phyloP scores from a whole-genome alignment of 805 yeast species.

The Candida khao-thaluensis region DNA sequence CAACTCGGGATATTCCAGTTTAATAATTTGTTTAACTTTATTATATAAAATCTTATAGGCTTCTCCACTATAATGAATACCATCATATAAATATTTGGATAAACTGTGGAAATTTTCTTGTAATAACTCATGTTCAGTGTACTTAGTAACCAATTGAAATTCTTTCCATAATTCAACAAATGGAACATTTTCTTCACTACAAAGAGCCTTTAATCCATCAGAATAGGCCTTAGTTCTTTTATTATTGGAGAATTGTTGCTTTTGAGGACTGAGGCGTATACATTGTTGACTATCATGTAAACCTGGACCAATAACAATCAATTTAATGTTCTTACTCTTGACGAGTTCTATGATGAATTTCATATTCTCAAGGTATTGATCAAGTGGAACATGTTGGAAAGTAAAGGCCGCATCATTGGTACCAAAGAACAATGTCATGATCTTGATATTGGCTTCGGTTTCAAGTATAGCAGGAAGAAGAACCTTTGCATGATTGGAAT shows the following conservation, averaged over 20 bases:
- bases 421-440: constrained; percentile 70
- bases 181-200: constrained; percentile 49
- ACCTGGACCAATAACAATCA: constrained; percentile 64
- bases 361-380: constrained; percentile 49
- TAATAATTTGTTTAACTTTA: constrained; percentile 41
- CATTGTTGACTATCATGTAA: constrained; percentile 42
- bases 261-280: not conserved
- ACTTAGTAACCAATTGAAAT: constrained; percentile 34
- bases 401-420: constrained; percentile 60
- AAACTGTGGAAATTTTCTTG: constrained; percentile 27
- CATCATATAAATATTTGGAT: constrained; percentile 37
- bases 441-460: constrained; percentile 37
- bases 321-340: constrained; percentile 42
- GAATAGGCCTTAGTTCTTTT: constrained; percentile 49
- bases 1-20: constrained; percentile 25
- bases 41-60: constrained; percentile 53
- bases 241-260: constrained; percentile 34
- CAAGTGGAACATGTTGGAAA: constrained; percentile 49
- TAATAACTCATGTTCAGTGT: constrained; percentile 40
- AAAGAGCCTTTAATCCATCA: constrained; percentile 47
- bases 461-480: constrained; percentile 45
- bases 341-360: constrained; percentile 41
- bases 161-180: constrained; percentile 54
- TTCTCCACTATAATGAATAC: constrained; percentile 57
- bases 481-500: constrained; percentile 53